A percentile compares a stretch with the other conserved stretches of the same genome.
Conservation (phyloP, 768 basidiomycete species). For the Russula abietina region DNA sequence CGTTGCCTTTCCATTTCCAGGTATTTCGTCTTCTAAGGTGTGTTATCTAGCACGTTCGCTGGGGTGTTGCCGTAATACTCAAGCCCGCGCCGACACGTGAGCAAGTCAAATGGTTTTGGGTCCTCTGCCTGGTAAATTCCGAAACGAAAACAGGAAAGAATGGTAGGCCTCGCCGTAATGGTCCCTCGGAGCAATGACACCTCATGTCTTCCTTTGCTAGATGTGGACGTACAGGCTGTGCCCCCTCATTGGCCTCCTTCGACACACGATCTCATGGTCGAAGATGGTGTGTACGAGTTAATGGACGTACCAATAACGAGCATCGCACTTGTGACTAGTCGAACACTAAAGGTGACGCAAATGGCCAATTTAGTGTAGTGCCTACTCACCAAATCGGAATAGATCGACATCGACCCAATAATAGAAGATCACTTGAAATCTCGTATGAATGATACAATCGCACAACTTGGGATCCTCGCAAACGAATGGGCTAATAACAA, state of each 20-base stretch:
- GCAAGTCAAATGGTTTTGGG: conserved; percentile 53
- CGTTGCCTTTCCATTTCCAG: conserved; percentile 27
- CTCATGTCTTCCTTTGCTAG: conserved; percentile 34
- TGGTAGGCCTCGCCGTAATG: conserved; percentile 37
- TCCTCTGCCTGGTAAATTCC: conserved; percentile 65
- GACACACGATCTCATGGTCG: conserved; percentile 41
- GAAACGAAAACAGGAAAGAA: conserved; percentile 49
- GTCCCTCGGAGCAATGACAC: not conserved
- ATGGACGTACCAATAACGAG: conserved; percentile 59
- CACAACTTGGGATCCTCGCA: conserved; percentile 44
- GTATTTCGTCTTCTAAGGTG: conserved; percentile 4
- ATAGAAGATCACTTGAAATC: conserved; percentile 59
- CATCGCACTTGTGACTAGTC: conserved; percentile 68
- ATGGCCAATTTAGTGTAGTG: conserved; percentile 6
- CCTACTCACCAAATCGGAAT: conserved; percentile 8
- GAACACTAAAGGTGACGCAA: conserved; percentile 56
- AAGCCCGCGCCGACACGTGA: conserved; percentile 49
- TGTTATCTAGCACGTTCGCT: conserved; percentile 62
- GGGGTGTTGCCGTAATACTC: conserved; percentile 64
- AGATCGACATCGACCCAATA: conserved; percentile 70
- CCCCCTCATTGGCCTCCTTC: conserved; percentile 76
- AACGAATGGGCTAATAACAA: conserved; percentile 49
- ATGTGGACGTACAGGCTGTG: conserved; percentile 48
- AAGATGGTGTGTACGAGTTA: conserved; percentile 62
- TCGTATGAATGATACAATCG: conserved; percentile 51